Evolutionary conservation across 1,284 basidiomycete species (phyloP).

Genomic region (Ceraceosorus bombacis): DNA sequence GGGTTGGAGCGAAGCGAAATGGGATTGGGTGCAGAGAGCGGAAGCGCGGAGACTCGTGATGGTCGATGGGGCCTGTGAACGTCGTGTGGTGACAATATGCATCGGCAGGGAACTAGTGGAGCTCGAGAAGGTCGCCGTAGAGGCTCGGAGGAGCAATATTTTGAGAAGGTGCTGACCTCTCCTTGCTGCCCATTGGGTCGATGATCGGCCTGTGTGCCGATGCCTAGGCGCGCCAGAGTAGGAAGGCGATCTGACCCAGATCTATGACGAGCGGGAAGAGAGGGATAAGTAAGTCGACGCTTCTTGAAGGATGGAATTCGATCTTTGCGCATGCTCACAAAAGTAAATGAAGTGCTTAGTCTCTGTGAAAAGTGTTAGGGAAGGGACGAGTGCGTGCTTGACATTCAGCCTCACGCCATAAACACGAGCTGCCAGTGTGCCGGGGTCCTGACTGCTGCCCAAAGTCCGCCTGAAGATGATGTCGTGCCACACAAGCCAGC

Average conservation of each 20-base stretch:
- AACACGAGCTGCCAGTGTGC: background rate
- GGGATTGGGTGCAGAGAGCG: too few relatives aligned
- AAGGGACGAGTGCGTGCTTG: background rate
- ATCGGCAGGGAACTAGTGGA: too few relatives aligned
- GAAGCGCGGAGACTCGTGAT: too few relatives aligned
- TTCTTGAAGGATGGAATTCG: background rate
- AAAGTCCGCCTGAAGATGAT: background rate
- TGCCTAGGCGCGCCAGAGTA: slow-evolving; percentile 41
- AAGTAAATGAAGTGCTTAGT: slow-evolving; percentile 48
- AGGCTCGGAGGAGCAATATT: too few relatives aligned
- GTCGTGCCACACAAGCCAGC: background rate
- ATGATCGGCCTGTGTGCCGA: too few relatives aligned
- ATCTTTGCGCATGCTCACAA: slow-evolving; percentile 26
- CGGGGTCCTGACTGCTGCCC: background rate
- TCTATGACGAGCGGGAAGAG: slow-evolving; percentile 15
- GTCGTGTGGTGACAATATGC: too few relatives aligned
- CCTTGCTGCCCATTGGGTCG: too few relatives aligned
- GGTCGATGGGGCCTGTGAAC: too few relatives aligned
- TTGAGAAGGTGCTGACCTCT: too few relatives aligned
- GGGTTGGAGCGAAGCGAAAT: too few relatives aligned
- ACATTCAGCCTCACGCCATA: background rate
- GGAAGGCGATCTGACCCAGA: slow-evolving; percentile 44
- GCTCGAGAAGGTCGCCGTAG: too few relatives aligned
- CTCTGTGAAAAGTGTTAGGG: slow-evolving; percentile 19
- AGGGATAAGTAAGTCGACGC: background rate